A percentile compares a stretch with the other conserved stretches of the same genome.
These are phyloP conservation scores for Malania oleifera DNA, from an alignment of 164 flowering plant genomes.

Conservation along the genomic window DNA sequence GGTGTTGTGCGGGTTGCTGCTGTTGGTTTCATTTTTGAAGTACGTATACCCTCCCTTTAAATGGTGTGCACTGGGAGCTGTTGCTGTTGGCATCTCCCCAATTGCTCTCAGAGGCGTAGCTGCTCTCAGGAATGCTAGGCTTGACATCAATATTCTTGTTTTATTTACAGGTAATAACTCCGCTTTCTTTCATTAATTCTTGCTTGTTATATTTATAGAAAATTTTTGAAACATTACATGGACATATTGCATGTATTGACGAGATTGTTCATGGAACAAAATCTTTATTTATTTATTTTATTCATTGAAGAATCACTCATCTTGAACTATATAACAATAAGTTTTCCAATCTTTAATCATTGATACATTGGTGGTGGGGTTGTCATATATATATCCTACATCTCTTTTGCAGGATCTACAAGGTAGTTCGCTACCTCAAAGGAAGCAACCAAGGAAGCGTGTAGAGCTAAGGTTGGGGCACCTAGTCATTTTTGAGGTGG, in stretches of 20 bases:
- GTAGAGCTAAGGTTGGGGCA: too few species aligned
- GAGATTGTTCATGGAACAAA: neutral
- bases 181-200: neutral
- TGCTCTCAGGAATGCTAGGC: conserved; percentile 34
- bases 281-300: neutral
- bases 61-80: conserved; percentile 71
- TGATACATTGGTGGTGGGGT: too few species aligned
- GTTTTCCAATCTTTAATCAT: too few species aligned
- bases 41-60: conserved; percentile 47
- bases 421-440: too few species aligned
- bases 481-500: too few species aligned
- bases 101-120: conserved; percentile 39
- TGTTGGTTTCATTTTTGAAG: conserved; percentile 45
- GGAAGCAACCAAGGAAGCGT: too few species aligned
- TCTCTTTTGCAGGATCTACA: too few species aligned
- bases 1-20: conserved; percentile 51
- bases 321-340: too few species aligned
- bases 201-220: neutral
- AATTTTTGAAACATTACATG: neutral
- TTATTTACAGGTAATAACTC: conserved; percentile 60
- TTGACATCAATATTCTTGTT: conserved; percentile 72
- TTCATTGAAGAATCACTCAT: too few species aligned
- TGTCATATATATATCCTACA: too few species aligned
- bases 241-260: neutral
- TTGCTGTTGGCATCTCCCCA: conserved; percentile 57